These are phyloP conservation scores for Musa itinerans DNA, from an alignment of 176 grass and related monocot genomes.

Conservation along the genomic window DNA sequence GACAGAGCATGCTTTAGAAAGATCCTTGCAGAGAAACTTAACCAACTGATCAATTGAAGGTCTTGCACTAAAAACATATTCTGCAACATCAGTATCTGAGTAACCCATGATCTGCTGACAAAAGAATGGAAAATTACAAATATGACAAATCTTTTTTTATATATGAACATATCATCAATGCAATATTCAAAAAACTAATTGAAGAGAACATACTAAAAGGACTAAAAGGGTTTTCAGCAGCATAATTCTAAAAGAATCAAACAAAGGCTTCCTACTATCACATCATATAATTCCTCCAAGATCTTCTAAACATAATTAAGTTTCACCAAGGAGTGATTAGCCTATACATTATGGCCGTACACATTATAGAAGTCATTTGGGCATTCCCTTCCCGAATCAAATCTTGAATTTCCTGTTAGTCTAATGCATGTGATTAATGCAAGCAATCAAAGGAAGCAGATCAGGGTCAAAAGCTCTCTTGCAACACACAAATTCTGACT, in stretches of 20 bases:
- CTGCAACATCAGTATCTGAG: constrained; percentile 92
- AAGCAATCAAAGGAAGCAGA: neutral
- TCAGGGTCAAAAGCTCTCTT: too few species aligned
- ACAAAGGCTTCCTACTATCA: neutral
- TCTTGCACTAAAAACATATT: constrained; percentile 69
- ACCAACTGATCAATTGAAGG: constrained; percentile 58
- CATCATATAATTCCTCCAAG: neutral
- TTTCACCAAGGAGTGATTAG: neutral
- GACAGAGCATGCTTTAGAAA: constrained; percentile 56
- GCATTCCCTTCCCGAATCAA: neutral
- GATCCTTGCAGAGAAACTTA: constrained; percentile 76
- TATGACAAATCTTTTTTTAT: too few species aligned
- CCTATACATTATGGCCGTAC: neutral
- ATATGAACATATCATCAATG: neutral
- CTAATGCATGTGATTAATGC: neutral
- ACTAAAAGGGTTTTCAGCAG: neutral
- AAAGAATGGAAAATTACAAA: neutral
- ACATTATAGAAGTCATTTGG: too few species aligned
- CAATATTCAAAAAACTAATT: neutral
- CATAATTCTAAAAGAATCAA: neutral
- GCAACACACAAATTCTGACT: too few species aligned
- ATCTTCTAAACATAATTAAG: neutral
- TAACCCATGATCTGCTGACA: constrained; percentile 63
- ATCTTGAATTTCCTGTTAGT: neutral
- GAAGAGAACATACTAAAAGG: neutral